A percentile compares a stretch with the other conserved stretches of the same genome.
phyloP scores from a whole-genome alignment of 2,329 filamentous ascomycete genomes.

The Trichoderma atroviride region DNA sequence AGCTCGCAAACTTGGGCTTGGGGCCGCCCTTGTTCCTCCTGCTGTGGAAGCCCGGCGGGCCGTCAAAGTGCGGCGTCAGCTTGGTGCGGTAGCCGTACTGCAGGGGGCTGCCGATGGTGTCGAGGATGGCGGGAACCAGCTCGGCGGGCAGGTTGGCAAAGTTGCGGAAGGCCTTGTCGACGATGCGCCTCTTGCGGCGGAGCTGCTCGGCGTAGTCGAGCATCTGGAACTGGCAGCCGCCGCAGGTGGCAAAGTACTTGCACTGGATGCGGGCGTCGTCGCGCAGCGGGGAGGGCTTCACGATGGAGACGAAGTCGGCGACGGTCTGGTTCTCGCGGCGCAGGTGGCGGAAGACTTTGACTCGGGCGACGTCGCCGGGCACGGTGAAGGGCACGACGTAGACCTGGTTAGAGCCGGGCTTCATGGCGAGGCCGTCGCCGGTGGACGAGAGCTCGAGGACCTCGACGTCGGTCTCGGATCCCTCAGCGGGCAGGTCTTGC shows the following conservation, averaged over 20 bases:
- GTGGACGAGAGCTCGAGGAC: slow-evolving; percentile 84
- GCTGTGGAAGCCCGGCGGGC: slow-evolving; percentile 61
- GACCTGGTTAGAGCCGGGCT: slow-evolving; percentile 64
- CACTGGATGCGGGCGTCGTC: slow-evolving; percentile 78
- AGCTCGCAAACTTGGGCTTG: slow-evolving; percentile 54
- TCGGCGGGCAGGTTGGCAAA: slow-evolving; percentile 82
- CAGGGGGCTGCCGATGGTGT: slow-evolving; percentile 87
- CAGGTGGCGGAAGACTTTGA: slow-evolving; percentile 77
- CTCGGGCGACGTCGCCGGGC: slow-evolving; percentile 78
- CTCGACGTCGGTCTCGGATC: slow-evolving; percentile 79
- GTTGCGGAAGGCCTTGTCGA: slow-evolving; percentile 89
- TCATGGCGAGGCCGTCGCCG: slow-evolving; percentile 82
- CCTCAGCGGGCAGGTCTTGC: slow-evolving; percentile 61
- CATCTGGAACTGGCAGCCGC: slow-evolving; percentile 98
- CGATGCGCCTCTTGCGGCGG: slow-evolving; percentile 77
- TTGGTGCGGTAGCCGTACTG: slow-evolving; percentile 96
- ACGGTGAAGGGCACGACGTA: slow-evolving; percentile 88
- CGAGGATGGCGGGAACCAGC: slow-evolving; percentile 72
- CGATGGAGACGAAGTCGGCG: slow-evolving; percentile 80
- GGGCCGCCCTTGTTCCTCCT: slow-evolving; percentile 56
- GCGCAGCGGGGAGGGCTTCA: slow-evolving; percentile 71
- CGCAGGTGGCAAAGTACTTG: slow-evolving; percentile 84
- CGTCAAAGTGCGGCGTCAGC: slow-evolving; percentile 93
- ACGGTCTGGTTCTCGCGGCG: slow-evolving; percentile 67
- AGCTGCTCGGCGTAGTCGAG: slow-evolving; percentile 86